These are phyloP conservation scores for Scenedesmus sp. DNA, from an alignment of 163 green algal species.

Conservation along the genomic window DNA sequence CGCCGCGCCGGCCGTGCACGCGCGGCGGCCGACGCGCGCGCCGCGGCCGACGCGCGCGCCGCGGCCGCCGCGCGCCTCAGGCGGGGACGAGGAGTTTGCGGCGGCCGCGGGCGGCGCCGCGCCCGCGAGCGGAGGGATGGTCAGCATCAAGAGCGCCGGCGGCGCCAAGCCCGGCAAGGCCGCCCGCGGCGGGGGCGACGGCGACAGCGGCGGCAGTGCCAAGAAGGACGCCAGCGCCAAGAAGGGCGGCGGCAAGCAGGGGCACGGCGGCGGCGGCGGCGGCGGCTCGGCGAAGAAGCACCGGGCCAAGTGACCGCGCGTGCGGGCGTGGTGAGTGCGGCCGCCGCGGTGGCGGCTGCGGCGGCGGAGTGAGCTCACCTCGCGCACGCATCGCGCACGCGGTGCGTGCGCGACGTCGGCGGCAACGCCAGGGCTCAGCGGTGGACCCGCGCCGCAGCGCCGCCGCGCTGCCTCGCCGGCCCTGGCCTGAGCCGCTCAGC, in stretches of 20 bases:
- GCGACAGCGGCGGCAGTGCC: not conserved
- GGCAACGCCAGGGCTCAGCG: no score
- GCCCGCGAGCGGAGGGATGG: conserved; percentile 56
- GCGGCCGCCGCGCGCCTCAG: conserved; percentile 16
- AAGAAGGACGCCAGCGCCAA: conserved; percentile 30
- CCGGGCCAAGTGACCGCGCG: conserved; percentile 18
- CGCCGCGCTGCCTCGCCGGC: no score
- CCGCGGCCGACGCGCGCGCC: not conserved
- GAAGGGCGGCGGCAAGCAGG: conserved; percentile 21
- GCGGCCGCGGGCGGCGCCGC: conserved; percentile 55
- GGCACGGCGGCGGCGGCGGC: not conserved
- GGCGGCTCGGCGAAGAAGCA: conserved; percentile 59
- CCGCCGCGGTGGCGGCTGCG: no score
- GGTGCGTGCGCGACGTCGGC: no score
- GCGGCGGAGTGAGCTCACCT: no score
- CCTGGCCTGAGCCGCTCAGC: no score
- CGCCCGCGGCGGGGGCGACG: conserved; percentile 33
- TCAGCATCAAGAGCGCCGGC: conserved; percentile 57
- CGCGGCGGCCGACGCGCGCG: no score
- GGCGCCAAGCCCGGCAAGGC: no score
- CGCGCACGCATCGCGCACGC: no score
- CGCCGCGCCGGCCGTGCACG: not conserved
- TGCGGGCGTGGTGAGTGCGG: no score
- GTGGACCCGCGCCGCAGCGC: no score
- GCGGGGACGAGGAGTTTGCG: conserved; percentile 66